A percentile compares a stretch with the other conserved stretches of the same genome.
Evolutionary conservation across 1,139 yeast genomes (phyloP).

Genomic region (Pichia sp.): DNA sequence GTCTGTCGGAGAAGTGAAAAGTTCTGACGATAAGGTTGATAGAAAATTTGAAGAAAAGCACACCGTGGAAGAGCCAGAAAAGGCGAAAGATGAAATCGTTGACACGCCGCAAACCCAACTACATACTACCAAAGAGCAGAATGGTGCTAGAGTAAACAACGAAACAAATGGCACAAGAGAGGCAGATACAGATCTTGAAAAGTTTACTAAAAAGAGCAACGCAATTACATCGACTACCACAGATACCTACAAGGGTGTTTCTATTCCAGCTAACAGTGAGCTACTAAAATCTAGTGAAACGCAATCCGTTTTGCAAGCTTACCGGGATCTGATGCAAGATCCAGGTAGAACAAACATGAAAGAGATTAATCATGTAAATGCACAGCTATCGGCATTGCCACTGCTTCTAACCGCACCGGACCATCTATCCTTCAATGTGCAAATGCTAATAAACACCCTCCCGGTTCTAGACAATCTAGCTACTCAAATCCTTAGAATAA

Average conservation of each 20-base stretch:
- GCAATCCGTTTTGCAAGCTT: constrained; percentile 24
- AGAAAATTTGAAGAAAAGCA: not conserved
- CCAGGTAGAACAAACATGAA: constrained; percentile 11
- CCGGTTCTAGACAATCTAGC: constrained; percentile 74
- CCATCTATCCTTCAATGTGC: constrained; percentile 54
- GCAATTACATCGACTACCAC: constrained; percentile 12
- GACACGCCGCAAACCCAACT: not conserved
- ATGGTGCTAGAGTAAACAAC: not conserved
- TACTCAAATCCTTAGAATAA: constrained; percentile 63
- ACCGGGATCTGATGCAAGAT: constrained; percentile 24
- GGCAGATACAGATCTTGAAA: not conserved
- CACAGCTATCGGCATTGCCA: constrained; percentile 57
- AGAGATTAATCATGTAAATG: constrained; percentile 38
- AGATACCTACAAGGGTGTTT: constrained; percentile 30
- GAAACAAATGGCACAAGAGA: not conserved
- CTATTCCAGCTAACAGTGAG: constrained; percentile 39
- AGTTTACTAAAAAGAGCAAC: not conserved
- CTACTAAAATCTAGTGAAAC: constrained; percentile 33
- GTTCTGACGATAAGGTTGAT: not conserved
- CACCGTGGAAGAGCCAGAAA: not conserved
- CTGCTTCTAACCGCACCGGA: constrained; percentile 53
- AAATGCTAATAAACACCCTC: constrained; percentile 57
- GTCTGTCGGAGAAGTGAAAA: not conserved
- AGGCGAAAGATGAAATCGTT: too few species aligned
- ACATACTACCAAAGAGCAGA: not conserved